Conservation (phyloP, 192 early-diverging fungal species). For the Coemansia sp. region DNA sequence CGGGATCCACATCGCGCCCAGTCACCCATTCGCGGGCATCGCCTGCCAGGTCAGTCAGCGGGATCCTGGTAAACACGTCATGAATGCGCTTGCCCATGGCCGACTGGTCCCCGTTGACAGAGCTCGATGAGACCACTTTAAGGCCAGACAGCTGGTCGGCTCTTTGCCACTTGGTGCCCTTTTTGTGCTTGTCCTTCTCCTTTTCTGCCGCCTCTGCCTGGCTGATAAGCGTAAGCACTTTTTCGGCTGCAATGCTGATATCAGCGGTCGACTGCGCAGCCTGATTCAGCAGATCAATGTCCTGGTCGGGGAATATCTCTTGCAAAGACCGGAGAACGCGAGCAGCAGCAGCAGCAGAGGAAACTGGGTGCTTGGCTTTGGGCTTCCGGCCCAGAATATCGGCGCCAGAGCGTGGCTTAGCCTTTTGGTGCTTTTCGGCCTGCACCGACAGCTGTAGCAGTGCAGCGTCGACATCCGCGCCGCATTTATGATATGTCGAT, state of each 20-base stretch:
- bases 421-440: not conserved
- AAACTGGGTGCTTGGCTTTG: not conserved
- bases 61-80: conserved; percentile 25
- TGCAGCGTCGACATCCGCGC: conserved; percentile 19
- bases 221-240: conserved; percentile 9
- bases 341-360: not conserved
- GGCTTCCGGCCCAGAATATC: not conserved
- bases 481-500: conserved; percentile 38
- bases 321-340: conserved; percentile 5
- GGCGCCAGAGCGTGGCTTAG: conserved; percentile 8
- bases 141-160: conserved; percentile 26
- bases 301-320: conserved; percentile 27
- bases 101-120: not conserved
- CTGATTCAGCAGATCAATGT: conserved; percentile 11
- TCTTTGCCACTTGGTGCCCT: conserved; percentile 22
- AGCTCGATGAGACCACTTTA: conserved; percentile 4
- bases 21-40: conserved; percentile 40
- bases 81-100: not conserved
- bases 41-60: conserved; percentile 28
- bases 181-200: conserved; percentile 1
- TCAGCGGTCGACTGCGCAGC: conserved; percentile 17
- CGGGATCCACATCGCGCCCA: conserved; percentile 24
- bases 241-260: conserved; percentile 29
- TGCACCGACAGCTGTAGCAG: conserved; percentile 9
- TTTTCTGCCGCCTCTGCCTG: not conserved